These are phyloP conservation scores for Mycena sp. DNA, from an alignment of 1,284 basidiomycete genomes.

Conservation along the genomic window DNA sequence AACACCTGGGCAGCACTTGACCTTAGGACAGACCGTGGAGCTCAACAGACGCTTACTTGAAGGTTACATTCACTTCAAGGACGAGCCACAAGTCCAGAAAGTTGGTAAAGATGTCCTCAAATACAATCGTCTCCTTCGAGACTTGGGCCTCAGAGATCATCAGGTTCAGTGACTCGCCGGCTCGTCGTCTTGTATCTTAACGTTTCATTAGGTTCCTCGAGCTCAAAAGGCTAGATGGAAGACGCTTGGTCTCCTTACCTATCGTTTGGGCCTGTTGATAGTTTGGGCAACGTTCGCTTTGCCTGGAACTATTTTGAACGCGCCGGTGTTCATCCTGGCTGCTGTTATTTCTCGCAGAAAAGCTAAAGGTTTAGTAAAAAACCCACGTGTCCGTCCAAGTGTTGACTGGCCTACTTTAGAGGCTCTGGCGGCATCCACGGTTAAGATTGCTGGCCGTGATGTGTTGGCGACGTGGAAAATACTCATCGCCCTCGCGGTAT, in stretches of 20 bases:
- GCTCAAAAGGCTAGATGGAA: slow-evolving; percentile 91
- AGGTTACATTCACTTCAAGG: slow-evolving; percentile 93
- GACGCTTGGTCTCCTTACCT: slow-evolving; percentile 86
- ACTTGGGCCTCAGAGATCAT: slow-evolving; percentile 96
- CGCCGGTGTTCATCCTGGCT: slow-evolving; percentile 94
- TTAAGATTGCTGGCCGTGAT: slow-evolving; percentile 95
- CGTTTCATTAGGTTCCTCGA: slow-evolving; percentile 86
- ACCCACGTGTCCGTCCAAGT: too few relatives aligned
- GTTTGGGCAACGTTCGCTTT: slow-evolving; percentile 92
- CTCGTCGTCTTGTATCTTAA: slow-evolving; percentile 78
- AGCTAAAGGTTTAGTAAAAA: slow-evolving; percentile 86
- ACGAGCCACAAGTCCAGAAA: slow-evolving; percentile 91
- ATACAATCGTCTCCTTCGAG: slow-evolving; percentile 92
- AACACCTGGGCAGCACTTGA: slow-evolving; percentile 94
- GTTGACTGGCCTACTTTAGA: slow-evolving; percentile 67
- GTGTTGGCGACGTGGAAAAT: slow-evolving; percentile 99
- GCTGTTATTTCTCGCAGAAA: slow-evolving; percentile 91
- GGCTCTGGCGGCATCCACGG: slow-evolving; percentile 95
- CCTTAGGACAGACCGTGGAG: slow-evolving; percentile 96
- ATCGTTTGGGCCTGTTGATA: slow-evolving; percentile 85
- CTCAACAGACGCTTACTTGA: slow-evolving; percentile 95
- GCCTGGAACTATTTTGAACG: slow-evolving; percentile 93
- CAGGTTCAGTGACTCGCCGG: slow-evolving; percentile 68
- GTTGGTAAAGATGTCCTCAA: slow-evolving; percentile 88
- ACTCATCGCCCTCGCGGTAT: slow-evolving; percentile 91